Conservation (phyloP, 1,284 basidiomycete genomes). For the Trametes sp. region DNA sequence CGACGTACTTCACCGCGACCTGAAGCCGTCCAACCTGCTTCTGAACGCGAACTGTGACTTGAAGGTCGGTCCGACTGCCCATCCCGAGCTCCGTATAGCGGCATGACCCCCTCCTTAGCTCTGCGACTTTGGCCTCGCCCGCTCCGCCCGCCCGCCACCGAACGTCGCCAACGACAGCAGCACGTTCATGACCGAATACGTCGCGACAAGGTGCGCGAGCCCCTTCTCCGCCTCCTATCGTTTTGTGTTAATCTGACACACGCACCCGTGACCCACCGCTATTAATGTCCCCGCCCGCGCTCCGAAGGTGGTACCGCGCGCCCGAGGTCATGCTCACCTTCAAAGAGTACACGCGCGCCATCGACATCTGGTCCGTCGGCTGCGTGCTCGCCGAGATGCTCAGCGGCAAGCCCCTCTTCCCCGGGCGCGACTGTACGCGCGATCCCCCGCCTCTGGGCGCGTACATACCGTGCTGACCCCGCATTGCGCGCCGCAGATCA, state of each 20-base stretch:
- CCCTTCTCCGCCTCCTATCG: constrained; percentile 1
- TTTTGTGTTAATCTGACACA: constrained; percentile 9
- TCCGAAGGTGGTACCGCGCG: constrained; percentile 88
- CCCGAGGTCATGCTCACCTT: constrained; percentile 97
- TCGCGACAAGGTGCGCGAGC: constrained; percentile 73
- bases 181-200: constrained; percentile 96
- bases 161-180: constrained; percentile 83
- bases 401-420: constrained; percentile 89
- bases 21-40: constrained; percentile 93
- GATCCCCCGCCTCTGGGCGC: background rate
- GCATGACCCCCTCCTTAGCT: constrained; percentile 53
- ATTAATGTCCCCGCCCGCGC: constrained; percentile 1
- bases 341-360: constrained; percentile 92
- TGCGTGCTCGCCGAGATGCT: constrained; percentile 96
- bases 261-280: constrained; percentile 14
- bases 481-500: constrained; percentile 73
- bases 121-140: constrained; percentile 93
- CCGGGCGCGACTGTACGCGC: constrained; percentile 77
- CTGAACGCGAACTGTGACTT: constrained; percentile 96
- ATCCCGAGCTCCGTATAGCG: constrained; percentile 80
- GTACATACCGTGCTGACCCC: too few relatives aligned
- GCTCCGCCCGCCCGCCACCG: constrained; percentile 82
- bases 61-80: constrained; percentile 83
- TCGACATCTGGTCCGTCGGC: constrained; percentile 94
- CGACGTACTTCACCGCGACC: constrained; percentile 87